Evolutionary conservation across 768 basidiomycete species (phyloP).

Genomic region (Lactarius psammicola): DNA sequence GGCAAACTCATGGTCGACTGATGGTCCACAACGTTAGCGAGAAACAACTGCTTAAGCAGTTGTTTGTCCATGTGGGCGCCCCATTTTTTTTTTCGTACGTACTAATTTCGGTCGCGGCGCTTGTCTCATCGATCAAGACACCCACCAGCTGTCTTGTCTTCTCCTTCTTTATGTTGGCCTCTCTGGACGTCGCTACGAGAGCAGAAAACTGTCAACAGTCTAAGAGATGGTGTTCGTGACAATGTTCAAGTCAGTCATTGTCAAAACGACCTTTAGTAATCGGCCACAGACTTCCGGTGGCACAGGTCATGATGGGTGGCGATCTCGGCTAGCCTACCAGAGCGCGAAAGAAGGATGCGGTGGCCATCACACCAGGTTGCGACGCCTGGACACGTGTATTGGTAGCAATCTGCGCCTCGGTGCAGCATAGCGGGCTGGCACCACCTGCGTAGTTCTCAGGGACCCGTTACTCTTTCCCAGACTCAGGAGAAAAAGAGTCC

Average conservation of each 20-base stretch:
- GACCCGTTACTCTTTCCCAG: not conserved
- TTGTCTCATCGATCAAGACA: conserved; percentile 24
- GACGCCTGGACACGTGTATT: not conserved
- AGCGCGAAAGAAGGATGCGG: not conserved
- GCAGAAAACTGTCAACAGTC: not conserved
- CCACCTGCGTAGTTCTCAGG: not conserved
- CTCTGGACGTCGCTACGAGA: not conserved
- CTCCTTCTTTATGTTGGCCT: not conserved
- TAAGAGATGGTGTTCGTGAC: not conserved
- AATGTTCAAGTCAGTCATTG: not conserved
- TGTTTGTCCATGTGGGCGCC: conserved; percentile 51
- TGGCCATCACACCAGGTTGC: not conserved
- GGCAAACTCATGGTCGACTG: conserved; percentile 20
- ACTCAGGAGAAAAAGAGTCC: not conserved
- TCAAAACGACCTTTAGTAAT: not conserved
- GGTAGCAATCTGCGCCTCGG: not conserved
- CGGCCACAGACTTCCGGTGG: not conserved
- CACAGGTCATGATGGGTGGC: not conserved
- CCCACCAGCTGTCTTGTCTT: not conserved
- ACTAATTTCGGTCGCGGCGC: conserved; percentile 33
- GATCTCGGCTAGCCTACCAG: conserved; percentile 1
- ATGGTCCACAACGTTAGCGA: conserved; percentile 18
- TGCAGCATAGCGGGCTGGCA: not conserved
- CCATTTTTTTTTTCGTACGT: conserved; percentile 22
- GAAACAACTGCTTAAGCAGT: conserved; percentile 36